phyloP scores from a whole-genome alignment of 192 early-diverging fungal genomes.

The Linnemannia exigua region DNA sequence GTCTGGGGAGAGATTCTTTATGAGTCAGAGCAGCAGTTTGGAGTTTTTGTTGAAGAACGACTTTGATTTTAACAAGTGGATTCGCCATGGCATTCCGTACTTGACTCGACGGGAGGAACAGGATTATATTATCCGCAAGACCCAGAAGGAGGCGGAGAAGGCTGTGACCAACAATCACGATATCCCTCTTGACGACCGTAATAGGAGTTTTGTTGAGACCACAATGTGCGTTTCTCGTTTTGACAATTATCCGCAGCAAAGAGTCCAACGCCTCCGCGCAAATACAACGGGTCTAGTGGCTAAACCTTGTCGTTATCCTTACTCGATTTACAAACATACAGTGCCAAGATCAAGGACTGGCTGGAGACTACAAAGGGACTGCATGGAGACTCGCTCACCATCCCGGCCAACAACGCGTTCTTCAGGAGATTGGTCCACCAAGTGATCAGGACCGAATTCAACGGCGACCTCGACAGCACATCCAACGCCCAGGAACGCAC shows the following conservation, averaged over 20 bases:
- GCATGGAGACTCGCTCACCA: constrained; percentile 22
- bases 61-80: constrained; percentile 95
- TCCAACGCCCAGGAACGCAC: constrained; percentile 52
- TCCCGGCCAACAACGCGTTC: constrained; percentile 70
- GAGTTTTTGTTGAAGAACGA: constrained; percentile 81
- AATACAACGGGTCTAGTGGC: background rate
- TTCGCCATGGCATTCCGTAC: constrained; percentile 83
- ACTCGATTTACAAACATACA: background rate
- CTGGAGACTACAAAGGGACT: constrained; percentile 35
- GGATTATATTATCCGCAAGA: constrained; percentile 20
- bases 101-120: constrained; percentile 73
- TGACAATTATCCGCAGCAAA: no score
- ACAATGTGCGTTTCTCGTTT: constrained; percentile 51
- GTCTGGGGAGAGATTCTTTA: constrained; percentile 65
- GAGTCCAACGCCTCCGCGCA: no score
- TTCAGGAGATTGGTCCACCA: constrained; percentile 86
- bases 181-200: constrained; percentile 66
- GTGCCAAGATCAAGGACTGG: constrained; percentile 58
- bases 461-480: constrained; percentile 22
- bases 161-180: constrained; percentile 15
- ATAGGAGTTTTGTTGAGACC: constrained; percentile 62
- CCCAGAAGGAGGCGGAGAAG: constrained; percentile 23
- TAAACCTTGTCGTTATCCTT: background rate
- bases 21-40: constrained; percentile 66
- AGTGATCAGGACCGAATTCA: constrained; percentile 64